A percentile compares a stretch with the other conserved stretches of the same genome.
Evolutionary conservation across 305 asterid genomes (phyloP).

Genomic region (Fraxinus angustifolia): DNA sequence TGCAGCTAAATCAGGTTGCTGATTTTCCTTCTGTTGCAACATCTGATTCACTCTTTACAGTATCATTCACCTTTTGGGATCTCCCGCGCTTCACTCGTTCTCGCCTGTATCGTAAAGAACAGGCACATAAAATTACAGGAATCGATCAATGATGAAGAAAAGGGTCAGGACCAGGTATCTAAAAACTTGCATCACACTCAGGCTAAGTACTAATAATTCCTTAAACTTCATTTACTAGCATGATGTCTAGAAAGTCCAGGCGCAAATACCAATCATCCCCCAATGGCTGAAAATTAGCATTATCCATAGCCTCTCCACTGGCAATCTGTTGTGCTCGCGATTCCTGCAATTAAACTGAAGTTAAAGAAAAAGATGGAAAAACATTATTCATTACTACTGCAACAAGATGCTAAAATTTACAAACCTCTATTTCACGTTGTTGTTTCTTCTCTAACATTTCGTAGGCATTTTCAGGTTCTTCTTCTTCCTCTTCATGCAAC

Average conservation of each 20-base stretch:
- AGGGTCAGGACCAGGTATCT: not conserved
- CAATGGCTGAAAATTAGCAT: constrained; percentile 89
- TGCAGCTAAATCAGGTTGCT: constrained; percentile 52
- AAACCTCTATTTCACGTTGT: constrained; percentile 85
- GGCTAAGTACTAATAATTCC: not conserved
- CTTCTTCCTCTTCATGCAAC: constrained; percentile 66
- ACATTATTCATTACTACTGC: not conserved
- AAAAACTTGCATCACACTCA: not conserved
- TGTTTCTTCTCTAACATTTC: constrained; percentile 79
- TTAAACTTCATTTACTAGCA: not conserved
- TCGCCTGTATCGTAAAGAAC: too few species aligned
- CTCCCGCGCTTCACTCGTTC: constrained; percentile 46
- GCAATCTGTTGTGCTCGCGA: constrained; percentile 89
- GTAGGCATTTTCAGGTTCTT: constrained; percentile 69
- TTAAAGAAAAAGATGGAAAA: not conserved
- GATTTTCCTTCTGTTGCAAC: constrained; percentile 34
- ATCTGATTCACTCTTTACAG: constrained; percentile 36
- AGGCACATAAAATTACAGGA: constrained; percentile 15
- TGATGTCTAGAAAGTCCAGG: constrained; percentile 17
- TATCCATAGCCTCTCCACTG: constrained; percentile 82
- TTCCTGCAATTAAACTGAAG: constrained; percentile 46
- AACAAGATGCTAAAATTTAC: constrained; percentile 14
- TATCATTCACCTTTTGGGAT: constrained; percentile 52
- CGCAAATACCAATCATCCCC: constrained; percentile 87
- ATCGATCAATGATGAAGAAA: not conserved